Evolutionary conservation across 495 filamentous ascomycete species (phyloP).

Genomic region (Friedmanniomyces simplex): DNA sequence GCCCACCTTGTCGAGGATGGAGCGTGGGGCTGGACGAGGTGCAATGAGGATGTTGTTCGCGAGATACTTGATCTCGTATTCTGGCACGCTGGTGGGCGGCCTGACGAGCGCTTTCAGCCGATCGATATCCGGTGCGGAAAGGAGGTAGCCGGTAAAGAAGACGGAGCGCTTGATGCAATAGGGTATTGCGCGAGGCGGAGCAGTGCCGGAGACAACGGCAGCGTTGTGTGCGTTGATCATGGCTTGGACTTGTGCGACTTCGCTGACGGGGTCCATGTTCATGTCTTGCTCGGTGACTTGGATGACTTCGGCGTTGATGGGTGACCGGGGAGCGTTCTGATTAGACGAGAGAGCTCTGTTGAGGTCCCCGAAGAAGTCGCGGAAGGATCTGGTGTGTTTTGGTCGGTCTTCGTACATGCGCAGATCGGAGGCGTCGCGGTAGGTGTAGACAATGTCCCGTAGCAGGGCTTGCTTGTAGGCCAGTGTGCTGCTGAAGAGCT

Average conservation of each 20-base stretch:
- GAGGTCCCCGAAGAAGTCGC: constrained; percentile 64
- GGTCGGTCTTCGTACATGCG: constrained; percentile 55
- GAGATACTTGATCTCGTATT: constrained; percentile 64
- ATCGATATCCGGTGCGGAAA: constrained; percentile 57
- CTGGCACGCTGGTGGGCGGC: constrained; percentile 44
- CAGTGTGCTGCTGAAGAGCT: constrained; percentile 70
- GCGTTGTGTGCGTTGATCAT: constrained; percentile 82
- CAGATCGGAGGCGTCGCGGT: constrained; percentile 71
- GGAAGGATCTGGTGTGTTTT: constrained; percentile 67
- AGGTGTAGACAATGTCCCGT: constrained; percentile 69
- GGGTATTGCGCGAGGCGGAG: constrained; percentile 29
- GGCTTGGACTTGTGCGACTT: constrained; percentile 75
- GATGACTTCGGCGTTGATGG: constrained; percentile 69
- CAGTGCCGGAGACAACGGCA: constrained; percentile 35
- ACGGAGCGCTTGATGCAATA: constrained; percentile 73
- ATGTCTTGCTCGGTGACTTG: constrained; percentile 70
- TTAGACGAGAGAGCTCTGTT: constrained; percentile 47
- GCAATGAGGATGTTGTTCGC: constrained; percentile 88
- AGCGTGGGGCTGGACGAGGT: constrained; percentile 54
- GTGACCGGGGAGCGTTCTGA: constrained; percentile 19
- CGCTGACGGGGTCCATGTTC: constrained; percentile 69
- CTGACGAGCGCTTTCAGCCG: constrained; percentile 57
- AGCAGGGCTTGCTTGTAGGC: constrained; percentile 80
- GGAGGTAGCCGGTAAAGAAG: constrained; percentile 90
- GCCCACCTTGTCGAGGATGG: constrained; percentile 69